phyloP scores from a whole-genome alignment of 2,329 filamentous ascomycete species.

The Pyrenophora tritici-repentis region DNA sequence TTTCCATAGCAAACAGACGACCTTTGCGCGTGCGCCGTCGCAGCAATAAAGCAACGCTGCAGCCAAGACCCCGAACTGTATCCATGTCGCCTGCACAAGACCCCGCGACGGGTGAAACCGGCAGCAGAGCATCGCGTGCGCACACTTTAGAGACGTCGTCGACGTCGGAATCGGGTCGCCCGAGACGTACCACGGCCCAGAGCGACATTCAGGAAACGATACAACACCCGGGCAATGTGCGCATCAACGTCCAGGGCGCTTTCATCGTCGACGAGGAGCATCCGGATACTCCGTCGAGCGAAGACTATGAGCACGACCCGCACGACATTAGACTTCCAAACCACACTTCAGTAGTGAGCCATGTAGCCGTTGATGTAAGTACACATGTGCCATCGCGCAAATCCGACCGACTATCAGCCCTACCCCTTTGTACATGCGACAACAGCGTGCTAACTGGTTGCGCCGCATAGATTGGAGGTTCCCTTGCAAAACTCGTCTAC shows the following conservation, averaged over 20 bases:
- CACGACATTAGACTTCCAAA: constrained; percentile 96
- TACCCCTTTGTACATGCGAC: neutral
- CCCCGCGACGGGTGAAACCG: constrained; percentile 42
- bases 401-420: neutral
- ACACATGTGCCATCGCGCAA: constrained; percentile 13
- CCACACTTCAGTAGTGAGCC: constrained; percentile 92
- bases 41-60: constrained; percentile 43
- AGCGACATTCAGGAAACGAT: constrained; percentile 59
- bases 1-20: constrained; percentile 21
- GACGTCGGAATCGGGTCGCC: constrained; percentile 25
- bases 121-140: constrained; percentile 25
- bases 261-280: constrained; percentile 84
- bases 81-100: constrained; percentile 39
- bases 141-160: constrained; percentile 23
- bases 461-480: constrained; percentile 79
- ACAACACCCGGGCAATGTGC: constrained; percentile 69
- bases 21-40: constrained; percentile 34
- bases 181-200: constrained; percentile 38
- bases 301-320: constrained; percentile 71
- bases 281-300: constrained; percentile 55
- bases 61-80: constrained; percentile 42
- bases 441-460: constrained; percentile 21
- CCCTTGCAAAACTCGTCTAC: constrained; percentile 94
- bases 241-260: constrained; percentile 95
- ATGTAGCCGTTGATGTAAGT: constrained; percentile 93